Evolutionary conservation across 1,139 yeast genomes (phyloP), one percentile per base, ranked within the genome.

Genomic region (Pichia sp.): DNA sequence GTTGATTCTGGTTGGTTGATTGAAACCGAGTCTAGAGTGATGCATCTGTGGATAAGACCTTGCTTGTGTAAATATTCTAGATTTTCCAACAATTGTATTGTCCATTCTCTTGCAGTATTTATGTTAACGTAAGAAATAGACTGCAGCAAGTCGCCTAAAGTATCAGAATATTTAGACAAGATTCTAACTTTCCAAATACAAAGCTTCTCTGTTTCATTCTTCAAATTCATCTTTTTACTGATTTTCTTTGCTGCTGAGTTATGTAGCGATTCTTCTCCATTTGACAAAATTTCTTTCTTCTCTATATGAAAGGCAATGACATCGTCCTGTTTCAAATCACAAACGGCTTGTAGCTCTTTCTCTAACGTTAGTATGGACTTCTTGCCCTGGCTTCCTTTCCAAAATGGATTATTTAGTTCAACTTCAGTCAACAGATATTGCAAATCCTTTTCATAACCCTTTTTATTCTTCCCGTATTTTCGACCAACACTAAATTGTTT

Each of bases 101-200:
- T 77, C 98, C 98, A 95, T 5, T 85, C 78, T 61, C 97, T 79
- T 0, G 96, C 96, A 2, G 88, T 76, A 4, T 87, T 82, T 67
- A 90, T 74, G 62, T 81, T 84, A 4, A 90, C 79, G 48, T 79
- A 78, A 2, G 82, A 86, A 1, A 89, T 83, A 0, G 90, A 80
- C n/a, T 82, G 79, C 11, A 92, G 71, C 10, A 92, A 70, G 53
- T 86, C 92, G 44, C 81, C 78, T 1, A 92, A 66, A 0, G 87
- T 75, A 1, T 81, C 75, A 1, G 83, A 74, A 59, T 80, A 82
- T 57, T 89, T 95, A 0, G 89, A 81, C 50, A 93, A 70, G 1
- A 93, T 68, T 34, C 85, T 74, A 0, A 93, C 73, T 49, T 76
- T 81, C 95, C 96, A 90, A 2, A 75, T 72, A 36, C 72, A 72